phyloP scores from a whole-genome alignment of 2,329 filamentous ascomycete genomes.

The Diaporthe helianthi region DNA sequence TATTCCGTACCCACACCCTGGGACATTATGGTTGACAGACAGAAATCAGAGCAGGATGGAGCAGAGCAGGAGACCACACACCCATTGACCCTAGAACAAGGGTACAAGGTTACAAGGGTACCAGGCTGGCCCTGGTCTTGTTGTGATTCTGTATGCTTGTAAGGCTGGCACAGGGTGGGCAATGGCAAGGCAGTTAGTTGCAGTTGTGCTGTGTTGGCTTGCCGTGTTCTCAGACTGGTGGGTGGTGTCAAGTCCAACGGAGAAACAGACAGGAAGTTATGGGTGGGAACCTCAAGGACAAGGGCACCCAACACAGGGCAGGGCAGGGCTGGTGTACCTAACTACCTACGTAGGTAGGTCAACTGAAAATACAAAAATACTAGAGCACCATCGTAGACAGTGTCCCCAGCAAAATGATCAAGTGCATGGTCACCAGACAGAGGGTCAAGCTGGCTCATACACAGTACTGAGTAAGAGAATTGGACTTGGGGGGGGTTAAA shows the following conservation, averaged over 20 bases:
- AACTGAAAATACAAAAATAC: neutral
- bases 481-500: too few relatives aligned
- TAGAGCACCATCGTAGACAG: neutral
- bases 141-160: neutral
- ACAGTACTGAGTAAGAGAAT: slow-evolving; percentile 7
- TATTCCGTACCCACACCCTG: slow-evolving; percentile 23
- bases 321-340: slow-evolving; percentile 9
- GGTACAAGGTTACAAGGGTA: too few relatives aligned
- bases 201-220: neutral
- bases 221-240: neutral
- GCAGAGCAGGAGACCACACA: neutral
- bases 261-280: neutral
- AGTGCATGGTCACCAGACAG: slow-evolving; percentile 3
- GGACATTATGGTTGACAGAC: slow-evolving; percentile 19
- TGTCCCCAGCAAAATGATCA: slow-evolving; percentile 19
- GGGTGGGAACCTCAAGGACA: slow-evolving; percentile 2
- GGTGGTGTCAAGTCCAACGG: slow-evolving; percentile 2
- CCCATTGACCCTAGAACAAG: neutral
- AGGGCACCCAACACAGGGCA: neutral
- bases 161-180: slow-evolving; percentile 21
- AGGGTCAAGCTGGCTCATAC: neutral
- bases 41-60: neutral
- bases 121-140: neutral
- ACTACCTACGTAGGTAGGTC: too few relatives aligned
- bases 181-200: slow-evolving; percentile 28